Evolutionary conservation across 306 rosid genomes (phyloP).

Genomic region (Vachellia collinsii): DNA sequence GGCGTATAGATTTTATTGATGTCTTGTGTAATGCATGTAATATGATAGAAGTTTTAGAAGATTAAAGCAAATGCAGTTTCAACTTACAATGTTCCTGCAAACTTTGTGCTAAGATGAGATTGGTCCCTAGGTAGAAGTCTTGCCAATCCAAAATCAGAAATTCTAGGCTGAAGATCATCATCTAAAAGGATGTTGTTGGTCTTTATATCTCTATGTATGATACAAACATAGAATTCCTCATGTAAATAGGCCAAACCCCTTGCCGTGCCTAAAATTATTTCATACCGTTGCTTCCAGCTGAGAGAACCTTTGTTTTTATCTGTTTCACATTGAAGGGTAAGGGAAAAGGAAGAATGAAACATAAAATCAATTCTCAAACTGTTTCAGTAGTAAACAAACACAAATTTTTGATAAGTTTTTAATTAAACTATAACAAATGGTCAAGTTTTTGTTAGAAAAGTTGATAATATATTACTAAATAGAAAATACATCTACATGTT

Average conservation of each 20-base stretch:
- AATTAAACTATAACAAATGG: too few species aligned
- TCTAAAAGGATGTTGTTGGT: slow-evolving; percentile 68
- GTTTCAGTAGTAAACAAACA: neutral
- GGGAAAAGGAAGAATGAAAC: neutral
- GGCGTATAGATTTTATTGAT: neutral
- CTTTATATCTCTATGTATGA: slow-evolving; percentile 82
- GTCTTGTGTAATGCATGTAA: neutral
- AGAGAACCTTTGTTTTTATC: slow-evolving; percentile 57
- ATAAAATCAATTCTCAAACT: neutral
- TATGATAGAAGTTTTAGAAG: neutral
- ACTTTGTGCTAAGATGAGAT: slow-evolving; percentile 69
- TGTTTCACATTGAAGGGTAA: slow-evolving; percentile 19
- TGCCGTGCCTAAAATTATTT: slow-evolving; percentile 68
- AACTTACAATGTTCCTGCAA: slow-evolving; percentile 79
- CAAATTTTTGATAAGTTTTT: neutral
- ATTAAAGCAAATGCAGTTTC: neutral
- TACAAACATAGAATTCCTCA: slow-evolving; percentile 72
- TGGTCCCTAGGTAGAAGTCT: slow-evolving; percentile 65
- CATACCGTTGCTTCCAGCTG: slow-evolving; percentile 62
- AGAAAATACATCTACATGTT: neutral
- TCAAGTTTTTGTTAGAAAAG: too few species aligned
- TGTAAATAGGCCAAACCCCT: slow-evolving; percentile 69
- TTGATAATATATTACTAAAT: neutral
- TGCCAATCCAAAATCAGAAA: slow-evolving; percentile 81
- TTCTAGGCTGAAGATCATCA: slow-evolving; percentile 60